Base-by-base conservation (phyloP, 768 basidiomycete genomes). In the Lactifluus piperatus region DNA sequence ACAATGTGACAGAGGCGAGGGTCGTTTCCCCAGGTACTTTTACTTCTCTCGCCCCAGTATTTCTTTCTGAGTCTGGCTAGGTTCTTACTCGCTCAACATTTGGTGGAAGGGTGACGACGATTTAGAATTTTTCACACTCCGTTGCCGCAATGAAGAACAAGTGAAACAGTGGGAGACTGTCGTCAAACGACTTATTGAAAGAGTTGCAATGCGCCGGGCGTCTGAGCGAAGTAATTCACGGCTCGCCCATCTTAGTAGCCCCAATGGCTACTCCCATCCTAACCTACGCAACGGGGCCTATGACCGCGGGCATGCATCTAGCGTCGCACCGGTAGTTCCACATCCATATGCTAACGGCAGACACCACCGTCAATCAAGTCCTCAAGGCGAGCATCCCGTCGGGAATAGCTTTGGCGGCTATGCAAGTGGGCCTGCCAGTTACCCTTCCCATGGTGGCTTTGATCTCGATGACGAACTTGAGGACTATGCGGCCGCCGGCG, bases 41-140 rank as follows among this genome's bases (percentile, higher is more conserved):
- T 36, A 54, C 39, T 34, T 36, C 60, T 50, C 37, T 24, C 52
- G 11, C 56, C 45, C 14, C 50, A 34, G 36, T 56, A n/a, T 57
- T 36, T 14, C 48, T 22, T 30, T n/a, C 47, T 53, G 30, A 45
- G 26, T 32, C 53, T 47, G 27, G 27, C 30, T 76, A 69, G 79
- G 81, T 24, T 77, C 83, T 67, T 85, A 91, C 69, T 85, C 91
- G 8, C 82, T 97, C 34, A 85, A 90, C 37, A 89, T 97, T 5
- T 93, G 86, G 81, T 97, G 94, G 94, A 85, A 88, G 68, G 92
- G 92, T 5, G 94, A 97, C 66, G 88, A 93, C 65, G 89, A 91
- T 66, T 76, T 92, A 43, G 97, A 98, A 67, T 93, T 82, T 67
- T 98, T 99, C 73, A 91, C 94, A 27, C 80, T 99, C 53, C 89